Evolutionary conservation across 208 protist genomes (phyloP), one percentile per base, ranked within the genome.

Genomic region (Crithidia expoeki): DNA sequence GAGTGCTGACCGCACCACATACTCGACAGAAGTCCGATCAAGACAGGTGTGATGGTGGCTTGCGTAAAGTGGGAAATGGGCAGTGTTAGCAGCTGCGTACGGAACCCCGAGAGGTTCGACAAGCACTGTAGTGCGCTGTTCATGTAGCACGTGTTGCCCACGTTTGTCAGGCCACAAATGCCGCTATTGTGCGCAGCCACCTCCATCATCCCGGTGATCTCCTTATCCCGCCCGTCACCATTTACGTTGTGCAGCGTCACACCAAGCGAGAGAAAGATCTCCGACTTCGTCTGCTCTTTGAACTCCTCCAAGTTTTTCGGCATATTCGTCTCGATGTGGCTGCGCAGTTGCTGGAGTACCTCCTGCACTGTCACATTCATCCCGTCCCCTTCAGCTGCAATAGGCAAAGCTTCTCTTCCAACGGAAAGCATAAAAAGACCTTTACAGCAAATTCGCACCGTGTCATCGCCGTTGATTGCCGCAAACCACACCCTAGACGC

Each of bases 111-210:
- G 1, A 97, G 81, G 67, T 98, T 92, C 28, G 81, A 84, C 23
- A 98, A 58, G 46, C 88, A 94, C 79, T 98, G 94, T 38, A 98
- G 76, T 1, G 89, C 90, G 40, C 92, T 87, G 73, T 96, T 97
- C 92, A 98, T 96, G 84, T 95, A 98, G 79, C 94, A 98, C 25
- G 92, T 96, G 74, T 97, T 98, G 34, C 94, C 92, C 17, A 97
- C 72, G 75, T 97, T 97, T 21, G 76, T 79, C 34, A 97, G 69
- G 9, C 94, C 94, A 60, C 90, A 92, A 34, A 91, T 72, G 62
- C 90, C 88, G 57, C 70, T 74, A 28, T 58, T 65, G 21, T 44
- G 46, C 51, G 69, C 74, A 2, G 75, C 74, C 28, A 76, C 65
- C 52, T 62, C 72, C 58, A 74, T 81, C 16, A 72, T 66, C 16